A percentile compares a stretch with the other conserved stretches of the same genome.
Conservation (phyloP, 108 stramenopile species). For the Skeletonema costatum region DNA sequence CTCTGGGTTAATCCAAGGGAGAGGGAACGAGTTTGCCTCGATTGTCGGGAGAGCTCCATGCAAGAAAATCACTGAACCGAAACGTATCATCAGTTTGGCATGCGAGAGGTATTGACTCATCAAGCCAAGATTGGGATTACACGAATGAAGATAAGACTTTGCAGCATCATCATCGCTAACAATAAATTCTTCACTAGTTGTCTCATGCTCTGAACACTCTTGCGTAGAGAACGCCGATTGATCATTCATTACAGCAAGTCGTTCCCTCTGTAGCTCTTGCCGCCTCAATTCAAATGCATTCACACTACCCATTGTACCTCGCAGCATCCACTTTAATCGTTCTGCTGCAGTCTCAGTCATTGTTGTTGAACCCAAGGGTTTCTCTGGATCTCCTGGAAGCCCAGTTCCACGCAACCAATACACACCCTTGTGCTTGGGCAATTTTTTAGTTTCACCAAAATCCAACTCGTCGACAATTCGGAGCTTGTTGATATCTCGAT, state of each 20-base stretch:
- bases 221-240: conserved; percentile 6
- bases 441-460: background rate
- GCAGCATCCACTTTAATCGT: conserved; percentile 77
- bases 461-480: conserved; percentile 77
- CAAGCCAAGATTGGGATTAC: conserved; percentile 67
- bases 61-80: conserved; percentile 69
- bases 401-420: conserved; percentile 72
- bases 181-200: background rate
- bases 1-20: conserved; percentile 60
- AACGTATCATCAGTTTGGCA: conserved; percentile 51
- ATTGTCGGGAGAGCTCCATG: conserved; percentile 76
- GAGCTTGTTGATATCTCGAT: conserved; percentile 92
- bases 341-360: conserved; percentile 45
- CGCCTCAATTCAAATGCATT: conserved; percentile 80
- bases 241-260: conserved; percentile 15
- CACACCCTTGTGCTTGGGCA: conserved; percentile 66
- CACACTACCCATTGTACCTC: conserved; percentile 81
- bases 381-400: conserved; percentile 50
- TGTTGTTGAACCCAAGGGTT: background rate
- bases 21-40: conserved; percentile 50
- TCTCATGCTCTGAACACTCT: background rate
- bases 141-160: conserved; percentile 67
- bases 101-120: conserved; percentile 72
- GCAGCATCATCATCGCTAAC: conserved; percentile 70
- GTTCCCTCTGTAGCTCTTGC: conserved; percentile 60